Percentiles rank a stretch among this genome's conserved stretches.
Evolutionary conservation across 2,329 filamentous ascomycete genomes (phyloP).

Genomic region (Verticillium albo-atrum): DNA sequence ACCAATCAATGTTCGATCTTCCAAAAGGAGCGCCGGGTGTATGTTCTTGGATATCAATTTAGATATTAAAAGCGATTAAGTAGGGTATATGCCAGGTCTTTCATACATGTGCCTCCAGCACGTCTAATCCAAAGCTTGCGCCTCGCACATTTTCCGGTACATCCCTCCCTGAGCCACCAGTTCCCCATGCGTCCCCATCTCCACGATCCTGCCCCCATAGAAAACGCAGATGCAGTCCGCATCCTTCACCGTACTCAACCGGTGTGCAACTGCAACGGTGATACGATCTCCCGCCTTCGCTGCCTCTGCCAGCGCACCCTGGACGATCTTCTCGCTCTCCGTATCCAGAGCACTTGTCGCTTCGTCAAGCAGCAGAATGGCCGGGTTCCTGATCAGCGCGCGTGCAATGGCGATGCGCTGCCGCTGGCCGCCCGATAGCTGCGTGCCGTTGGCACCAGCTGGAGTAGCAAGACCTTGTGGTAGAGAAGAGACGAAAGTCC

Average conservation of each 20-base stretch:
- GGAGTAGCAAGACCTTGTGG: constrained; percentile 52
- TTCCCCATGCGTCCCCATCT: constrained; percentile 58
- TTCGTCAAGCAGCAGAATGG: constrained; percentile 68
- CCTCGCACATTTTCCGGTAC: constrained; percentile 51
- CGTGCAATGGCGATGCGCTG: constrained; percentile 71
- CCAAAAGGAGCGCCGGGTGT: too few relatives aligned
- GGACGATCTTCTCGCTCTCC: constrained; percentile 61
- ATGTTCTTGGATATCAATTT: too few relatives aligned
- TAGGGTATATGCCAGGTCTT: neutral
- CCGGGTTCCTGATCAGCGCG: constrained; percentile 62
- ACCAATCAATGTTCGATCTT: too few relatives aligned
- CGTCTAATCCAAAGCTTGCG: constrained; percentile 32
- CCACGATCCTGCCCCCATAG: constrained; percentile 49
- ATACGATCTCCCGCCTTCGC: constrained; percentile 31
- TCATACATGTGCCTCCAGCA: neutral
- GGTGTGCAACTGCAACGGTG: constrained; percentile 63
- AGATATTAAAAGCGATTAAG: too few relatives aligned
- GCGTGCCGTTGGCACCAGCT: constrained; percentile 63
- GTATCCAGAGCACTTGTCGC: constrained; percentile 63
- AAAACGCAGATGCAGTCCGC: constrained; percentile 60
- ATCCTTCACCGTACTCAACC: constrained; percentile 50
- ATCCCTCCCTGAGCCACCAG: constrained; percentile 43
- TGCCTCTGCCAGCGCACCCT: constrained; percentile 49
- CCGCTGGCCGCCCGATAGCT: constrained; percentile 68
- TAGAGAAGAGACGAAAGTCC: constrained; percentile 35